Percentiles rank a stretch among this genome's conserved stretches.
Evolutionary conservation across 2,329 filamentous ascomycete species (phyloP).

Genomic region (Hyphodiscus sp.): DNA sequence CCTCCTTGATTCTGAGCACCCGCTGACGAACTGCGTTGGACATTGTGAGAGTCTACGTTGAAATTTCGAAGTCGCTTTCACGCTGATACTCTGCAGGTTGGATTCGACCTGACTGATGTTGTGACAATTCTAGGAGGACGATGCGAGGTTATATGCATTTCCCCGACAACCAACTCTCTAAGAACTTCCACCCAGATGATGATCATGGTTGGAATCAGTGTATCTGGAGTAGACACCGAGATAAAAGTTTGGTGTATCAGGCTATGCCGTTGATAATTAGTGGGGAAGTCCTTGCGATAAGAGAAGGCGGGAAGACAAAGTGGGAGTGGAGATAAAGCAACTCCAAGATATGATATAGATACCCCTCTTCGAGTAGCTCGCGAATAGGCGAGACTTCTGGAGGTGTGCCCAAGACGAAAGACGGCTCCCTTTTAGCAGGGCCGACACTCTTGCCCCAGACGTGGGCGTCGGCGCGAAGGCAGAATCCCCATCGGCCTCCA

Average conservation of each 20-base stretch:
- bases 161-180: neutral
- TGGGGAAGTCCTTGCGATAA: conserved; percentile 17
- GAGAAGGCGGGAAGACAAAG: neutral
- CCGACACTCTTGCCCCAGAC: conserved; percentile 12
- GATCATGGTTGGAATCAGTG: conserved; percentile 2
- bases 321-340: too few species aligned
- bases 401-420: neutral
- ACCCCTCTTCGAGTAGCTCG: neutral
- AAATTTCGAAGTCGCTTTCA: neutral
- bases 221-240: conserved; percentile 11
- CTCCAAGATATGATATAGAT: neutral
- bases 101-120: neutral
- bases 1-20: conserved; percentile 27
- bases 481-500: neutral
- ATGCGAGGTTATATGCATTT: conserved; percentile 18
- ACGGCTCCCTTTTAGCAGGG: neutral
- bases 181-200: neutral
- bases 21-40: conserved; percentile 18
- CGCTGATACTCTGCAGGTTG: too few species aligned
- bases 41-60: neutral
- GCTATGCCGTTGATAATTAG: conserved; percentile 7
- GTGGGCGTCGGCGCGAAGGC: conserved; percentile 8
- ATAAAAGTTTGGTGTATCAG: conserved; percentile 16
- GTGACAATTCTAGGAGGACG: conserved; percentile 5
- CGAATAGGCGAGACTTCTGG: neutral